These are phyloP conservation scores for Artemisia argyi DNA, from an alignment of 129 eudicot genomes.

Conservation along the genomic window DNA sequence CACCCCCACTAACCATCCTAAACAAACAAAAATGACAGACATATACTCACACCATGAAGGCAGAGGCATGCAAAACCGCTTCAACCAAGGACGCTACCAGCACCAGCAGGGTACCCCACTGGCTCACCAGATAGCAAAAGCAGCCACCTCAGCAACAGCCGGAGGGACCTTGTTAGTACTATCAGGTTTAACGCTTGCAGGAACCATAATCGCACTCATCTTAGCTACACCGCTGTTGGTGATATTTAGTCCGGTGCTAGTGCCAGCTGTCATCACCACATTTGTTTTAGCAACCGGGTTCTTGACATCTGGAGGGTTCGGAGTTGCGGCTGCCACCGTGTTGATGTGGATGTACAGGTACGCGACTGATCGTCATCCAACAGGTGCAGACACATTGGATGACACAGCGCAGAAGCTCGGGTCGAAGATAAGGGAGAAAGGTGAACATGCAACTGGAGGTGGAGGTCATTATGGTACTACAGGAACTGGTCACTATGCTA, in stretches of 20 bases:
- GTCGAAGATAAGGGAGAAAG: constrained; percentile 45
- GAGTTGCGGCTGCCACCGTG: constrained; percentile 57
- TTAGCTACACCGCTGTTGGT: constrained; percentile 60
- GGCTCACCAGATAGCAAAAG: no score
- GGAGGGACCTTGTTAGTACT: constrained; percentile 63
- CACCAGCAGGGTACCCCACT: no score
- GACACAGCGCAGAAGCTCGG: constrained; percentile 44
- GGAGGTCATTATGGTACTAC: neutral
- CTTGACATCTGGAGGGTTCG: constrained; percentile 66
- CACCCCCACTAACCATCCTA: neutral
- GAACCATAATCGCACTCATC: constrained; percentile 51
- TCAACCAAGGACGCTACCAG: no score
- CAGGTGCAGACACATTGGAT: constrained; percentile 51
- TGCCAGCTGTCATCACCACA: constrained; percentile 49
- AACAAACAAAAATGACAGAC: constrained; percentile 39
- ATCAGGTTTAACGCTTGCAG: constrained; percentile 57
- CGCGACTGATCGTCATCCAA: constrained; percentile 50
- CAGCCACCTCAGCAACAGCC: constrained; percentile 56
- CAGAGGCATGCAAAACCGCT: no score
- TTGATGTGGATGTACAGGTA: constrained; percentile 64
- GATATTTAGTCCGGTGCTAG: constrained; percentile 65
- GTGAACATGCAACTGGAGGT: constrained; percentile 34
- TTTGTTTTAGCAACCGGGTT: constrained; percentile 47
- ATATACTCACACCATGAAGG: neutral
- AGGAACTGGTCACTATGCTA: constrained; percentile 15